Evolutionary conservation across 768 basidiomycete species (phyloP), one percentile per base, ranked within the genome.

Genomic region (Russula foetens): DNA sequence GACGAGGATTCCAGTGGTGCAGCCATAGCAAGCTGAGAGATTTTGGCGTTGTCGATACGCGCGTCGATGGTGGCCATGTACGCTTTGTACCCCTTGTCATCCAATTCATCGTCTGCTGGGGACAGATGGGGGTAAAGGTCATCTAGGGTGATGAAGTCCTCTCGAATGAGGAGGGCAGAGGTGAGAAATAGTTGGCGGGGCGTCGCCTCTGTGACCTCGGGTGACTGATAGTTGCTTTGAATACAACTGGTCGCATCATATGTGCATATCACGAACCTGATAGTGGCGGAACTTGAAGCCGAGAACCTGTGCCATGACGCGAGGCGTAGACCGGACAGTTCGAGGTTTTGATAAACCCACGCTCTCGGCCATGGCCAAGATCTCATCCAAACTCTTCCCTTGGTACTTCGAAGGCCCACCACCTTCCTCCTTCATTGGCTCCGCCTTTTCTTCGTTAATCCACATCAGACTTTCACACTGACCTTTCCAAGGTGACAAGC

Each of bases 231-330:
- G 38, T n/a, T 3, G 43, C 70, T 54, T 67, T 57, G 48, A 60
- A 52, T 68, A 66, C 67, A 38, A 39, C 56, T 47, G 23, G 49
- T 61, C 56, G 49, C 23, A 52, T 58, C 21, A 46, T 21, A 46
- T 43, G 43, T 1, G 38, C 11, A 44, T 39, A n/a, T 28, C 47
- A 62, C 45, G 59, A 64, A 93, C 95, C 75, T 95, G 88, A 72
- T 96, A 95, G 70, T 87, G 85, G 9, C 82, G 80, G 68, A 97
- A 96, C 73, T 99, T 99, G 81, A 98, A 98, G n/a, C 97, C 97
- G 23, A 99, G 76, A 7, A 98, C 90, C 74, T 99, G 94, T 15
- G 92, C 86, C 58, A 91, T 74, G 23, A 91, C 86, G 53, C 82
- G 79, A 26, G 85, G 77, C 53, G 81, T 76, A 67, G 56, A 67